Conservation (phyloP, 73 alveolate species). For the Blepharisma japonicum region DNA sequence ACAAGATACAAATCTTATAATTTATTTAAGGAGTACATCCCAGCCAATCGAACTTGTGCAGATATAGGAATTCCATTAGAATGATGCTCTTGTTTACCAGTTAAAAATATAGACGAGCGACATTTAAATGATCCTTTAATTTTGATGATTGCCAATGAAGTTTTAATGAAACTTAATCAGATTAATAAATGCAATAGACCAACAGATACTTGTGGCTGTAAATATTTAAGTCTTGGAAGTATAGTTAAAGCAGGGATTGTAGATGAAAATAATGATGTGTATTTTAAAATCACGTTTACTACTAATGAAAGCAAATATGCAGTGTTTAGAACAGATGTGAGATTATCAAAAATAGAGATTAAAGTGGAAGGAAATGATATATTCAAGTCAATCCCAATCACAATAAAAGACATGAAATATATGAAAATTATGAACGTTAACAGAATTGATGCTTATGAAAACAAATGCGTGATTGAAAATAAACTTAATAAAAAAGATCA, state of each 20-base stretch:
- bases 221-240: background rate
- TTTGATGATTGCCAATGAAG: background rate
- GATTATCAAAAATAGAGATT: background rate
- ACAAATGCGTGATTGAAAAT: background rate
- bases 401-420: background rate
- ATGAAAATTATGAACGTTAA: slow-evolving; percentile 10
- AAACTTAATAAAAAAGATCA: background rate
- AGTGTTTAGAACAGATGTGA: background rate
- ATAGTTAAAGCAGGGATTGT: background rate
- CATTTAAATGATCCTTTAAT: too few relatives aligned
- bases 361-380: background rate
- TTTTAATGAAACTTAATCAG: background rate
- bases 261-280: background rate
- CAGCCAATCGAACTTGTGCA: slow-evolving; percentile 22
- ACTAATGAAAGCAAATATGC: slow-evolving; percentile 1
- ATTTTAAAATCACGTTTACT: background rate
- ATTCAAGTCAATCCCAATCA: background rate
- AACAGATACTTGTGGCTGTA: background rate
- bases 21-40: background rate
- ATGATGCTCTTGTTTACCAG: slow-evolving; percentile 22
- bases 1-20: background rate
- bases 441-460: slow-evolving; percentile 32
- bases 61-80: slow-evolving; percentile 14
- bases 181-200: too few relatives aligned
- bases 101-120: background rate